A percentile compares a stretch with the other conserved stretches of the same genome.
Evolutionary conservation across 2,329 filamentous ascomycete species (phyloP).

Genomic region (Aspergillus sp.): DNA sequence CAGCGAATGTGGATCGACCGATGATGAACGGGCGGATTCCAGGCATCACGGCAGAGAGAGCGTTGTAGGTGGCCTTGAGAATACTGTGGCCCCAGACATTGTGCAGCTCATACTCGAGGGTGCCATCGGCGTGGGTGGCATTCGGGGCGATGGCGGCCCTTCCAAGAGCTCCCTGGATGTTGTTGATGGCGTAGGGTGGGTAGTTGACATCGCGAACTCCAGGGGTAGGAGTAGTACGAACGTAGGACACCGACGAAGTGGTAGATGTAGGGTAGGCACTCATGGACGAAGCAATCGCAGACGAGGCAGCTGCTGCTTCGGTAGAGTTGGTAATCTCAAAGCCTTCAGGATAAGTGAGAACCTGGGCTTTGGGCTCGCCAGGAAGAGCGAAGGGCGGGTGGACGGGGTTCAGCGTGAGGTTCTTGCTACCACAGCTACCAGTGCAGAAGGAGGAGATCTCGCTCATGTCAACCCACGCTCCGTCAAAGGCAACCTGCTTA

Average conservation of each 20-base stretch:
- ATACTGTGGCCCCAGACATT: constrained; percentile 64
- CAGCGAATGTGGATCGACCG: constrained; percentile 65
- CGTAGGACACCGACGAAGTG: constrained; percentile 25
- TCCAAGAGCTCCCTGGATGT: constrained; percentile 44
- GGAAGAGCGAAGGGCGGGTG: constrained; percentile 63
- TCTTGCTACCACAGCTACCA: constrained; percentile 65
- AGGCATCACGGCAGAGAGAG: constrained; percentile 60
- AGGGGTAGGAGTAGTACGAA: too few relatives aligned
- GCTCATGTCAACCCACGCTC: constrained; percentile 58
- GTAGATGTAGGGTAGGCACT: constrained; percentile 26
- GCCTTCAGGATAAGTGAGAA: constrained; percentile 62
- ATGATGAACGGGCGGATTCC: constrained; percentile 60
- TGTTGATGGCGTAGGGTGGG: constrained; percentile 54
- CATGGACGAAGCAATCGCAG: constrained; percentile 45
- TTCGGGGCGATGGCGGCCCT: constrained; percentile 58
- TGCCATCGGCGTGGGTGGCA: constrained; percentile 58
- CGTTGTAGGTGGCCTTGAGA: constrained; percentile 54
- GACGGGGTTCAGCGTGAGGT: constrained; percentile 62
- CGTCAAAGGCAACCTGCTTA: constrained; percentile 50
- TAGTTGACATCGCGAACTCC: too few relatives aligned
- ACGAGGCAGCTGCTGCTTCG: constrained; percentile 58
- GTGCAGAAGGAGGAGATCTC: constrained; percentile 63
- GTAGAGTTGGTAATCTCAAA: constrained; percentile 66
- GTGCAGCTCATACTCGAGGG: constrained; percentile 63
- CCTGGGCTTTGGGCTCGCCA: constrained; percentile 57